phyloP scores from a whole-genome alignment of 768 basidiomycete species.

The Leccinum ochraceum region DNA sequence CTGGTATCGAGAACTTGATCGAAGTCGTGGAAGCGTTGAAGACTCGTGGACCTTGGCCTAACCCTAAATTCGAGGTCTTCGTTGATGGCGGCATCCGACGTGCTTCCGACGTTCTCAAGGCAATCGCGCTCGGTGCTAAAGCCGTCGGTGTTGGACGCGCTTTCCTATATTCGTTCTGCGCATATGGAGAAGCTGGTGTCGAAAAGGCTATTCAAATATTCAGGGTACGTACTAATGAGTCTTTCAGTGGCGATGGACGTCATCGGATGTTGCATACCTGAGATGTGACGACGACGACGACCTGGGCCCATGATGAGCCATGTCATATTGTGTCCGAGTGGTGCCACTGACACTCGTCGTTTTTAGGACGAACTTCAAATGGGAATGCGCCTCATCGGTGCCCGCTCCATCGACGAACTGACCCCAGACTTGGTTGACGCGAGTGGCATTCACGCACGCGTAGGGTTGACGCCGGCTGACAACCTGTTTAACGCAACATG shows the following conservation, averaged over 20 bases:
- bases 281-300: background rate
- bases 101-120: slow-evolving; percentile 85
- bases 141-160: slow-evolving; percentile 81
- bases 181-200: slow-evolving; percentile 87
- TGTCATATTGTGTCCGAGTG: background rate
- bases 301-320: background rate
- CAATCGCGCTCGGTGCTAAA: slow-evolving; percentile 79
- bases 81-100: slow-evolving; percentile 93
- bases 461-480: slow-evolving; percentile 29
- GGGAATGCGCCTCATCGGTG: slow-evolving; percentile 92
- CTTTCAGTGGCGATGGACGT: slow-evolving; percentile 26
- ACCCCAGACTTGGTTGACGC: slow-evolving; percentile 86
- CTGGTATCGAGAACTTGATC: slow-evolving; percentile 63
- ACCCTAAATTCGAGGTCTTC: slow-evolving; percentile 77
- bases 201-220: slow-evolving; percentile 79
- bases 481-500: slow-evolving; percentile 35
- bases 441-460: slow-evolving; percentile 37
- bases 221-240: slow-evolving; percentile 42
- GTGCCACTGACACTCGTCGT: background rate
- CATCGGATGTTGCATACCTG: background rate
- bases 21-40: slow-evolving; percentile 48
- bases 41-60: slow-evolving; percentile 69
- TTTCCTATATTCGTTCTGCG: slow-evolving; percentile 81
- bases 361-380: slow-evolving; percentile 90
- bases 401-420: slow-evolving; percentile 73